A percentile compares a stretch with the other conserved stretches of the same genome.
Conservation (phyloP, 2,329 filamentous ascomycete species). For the Cytospora piceicola region DNA sequence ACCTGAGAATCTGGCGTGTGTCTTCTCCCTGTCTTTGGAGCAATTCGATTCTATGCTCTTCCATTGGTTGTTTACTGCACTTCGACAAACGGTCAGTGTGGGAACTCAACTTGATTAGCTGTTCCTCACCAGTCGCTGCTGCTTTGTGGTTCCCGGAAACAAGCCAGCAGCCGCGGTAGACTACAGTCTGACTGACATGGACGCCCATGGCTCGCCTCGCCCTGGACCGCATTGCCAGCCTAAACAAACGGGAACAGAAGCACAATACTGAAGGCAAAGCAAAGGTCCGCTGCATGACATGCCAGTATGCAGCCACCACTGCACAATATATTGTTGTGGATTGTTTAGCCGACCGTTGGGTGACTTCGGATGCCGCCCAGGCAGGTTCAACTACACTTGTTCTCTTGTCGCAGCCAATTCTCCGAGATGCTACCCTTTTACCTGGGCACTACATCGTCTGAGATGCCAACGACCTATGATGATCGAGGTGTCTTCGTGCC, state of each 20-base stretch:
- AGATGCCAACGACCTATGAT: conserved; percentile 17
- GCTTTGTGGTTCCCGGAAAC: conserved; percentile 14
- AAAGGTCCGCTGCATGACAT: conserved; percentile 26
- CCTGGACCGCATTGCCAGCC: conserved; percentile 18
- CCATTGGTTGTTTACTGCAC: conserved; percentile 7
- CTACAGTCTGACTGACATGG: conserved; percentile 29
- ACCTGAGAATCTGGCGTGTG: conserved; percentile 37
- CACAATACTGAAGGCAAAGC: conserved; percentile 9
- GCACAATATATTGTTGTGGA: conserved; percentile 20
- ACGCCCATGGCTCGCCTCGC: conserved; percentile 18
- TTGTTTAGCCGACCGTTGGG: conserved; percentile 16
- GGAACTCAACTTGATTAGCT: conserved; percentile 18
- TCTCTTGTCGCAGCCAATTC: conserved; percentile 20
- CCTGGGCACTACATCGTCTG: conserved; percentile 17
- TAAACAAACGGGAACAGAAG: conserved; percentile 24
- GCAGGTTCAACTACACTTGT: conserved; percentile 24
- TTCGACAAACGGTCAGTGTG: conserved; percentile 29
- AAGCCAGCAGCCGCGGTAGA: conserved; percentile 21
- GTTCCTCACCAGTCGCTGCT: conserved; percentile 14
- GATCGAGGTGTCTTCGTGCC: conserved; percentile 13
- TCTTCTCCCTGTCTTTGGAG: conserved; percentile 23
- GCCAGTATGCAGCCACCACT: conserved; percentile 17
- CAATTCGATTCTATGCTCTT: conserved; percentile 3
- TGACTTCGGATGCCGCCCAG: conserved; percentile 13
- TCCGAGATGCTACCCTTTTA: conserved; percentile 12